These are phyloP conservation scores for Pseudovirgaria hyperparasitica DNA, from an alignment of 2,329 filamentous ascomycete genomes.

Conservation along the genomic window DNA sequence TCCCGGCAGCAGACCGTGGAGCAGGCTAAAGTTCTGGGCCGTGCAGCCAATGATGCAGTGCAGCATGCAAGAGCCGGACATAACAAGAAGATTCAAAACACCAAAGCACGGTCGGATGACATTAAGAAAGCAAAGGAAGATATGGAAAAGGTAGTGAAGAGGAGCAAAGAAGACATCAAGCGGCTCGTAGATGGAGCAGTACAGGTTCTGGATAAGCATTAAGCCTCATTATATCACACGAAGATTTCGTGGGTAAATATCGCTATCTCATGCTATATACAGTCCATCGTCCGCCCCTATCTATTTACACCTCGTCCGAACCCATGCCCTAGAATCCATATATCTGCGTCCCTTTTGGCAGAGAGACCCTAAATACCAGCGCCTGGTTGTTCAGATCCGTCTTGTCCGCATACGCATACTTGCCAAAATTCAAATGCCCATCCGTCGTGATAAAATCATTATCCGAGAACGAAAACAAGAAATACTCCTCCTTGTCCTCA, in stretches of 20 bases:
- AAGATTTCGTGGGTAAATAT: no score
- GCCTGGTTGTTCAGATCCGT: conserved; percentile 49
- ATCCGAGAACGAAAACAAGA: conserved; percentile 54
- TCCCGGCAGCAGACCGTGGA: conserved; percentile 30
- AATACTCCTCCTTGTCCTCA: conserved; percentile 43
- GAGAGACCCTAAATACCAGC: conserved; percentile 46
- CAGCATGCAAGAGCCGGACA: conserved; percentile 32
- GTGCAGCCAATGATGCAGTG: conserved; percentile 28
- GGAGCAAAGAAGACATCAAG: conserved; percentile 34
- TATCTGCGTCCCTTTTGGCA: conserved; percentile 23
- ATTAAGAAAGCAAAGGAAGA: conserved; percentile 33
- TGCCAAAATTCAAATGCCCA: conserved; percentile 46
- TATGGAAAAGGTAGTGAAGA: conserved; percentile 41
- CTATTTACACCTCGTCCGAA: not conserved
- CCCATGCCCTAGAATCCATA: no score
- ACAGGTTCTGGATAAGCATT: conserved; percentile 29
- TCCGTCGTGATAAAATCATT: conserved; percentile 68
- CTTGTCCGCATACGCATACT: conserved; percentile 41
- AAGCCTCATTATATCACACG: no score
- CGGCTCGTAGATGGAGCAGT: conserved; percentile 35
- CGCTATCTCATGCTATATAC: no score
- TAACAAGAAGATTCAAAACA: conserved; percentile 35
- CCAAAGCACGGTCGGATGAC: conserved; percentile 35
- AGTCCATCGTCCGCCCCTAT: no score
- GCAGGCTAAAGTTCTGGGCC: conserved; percentile 27